Evolutionary conservation across 2,329 filamentous ascomycete species (phyloP).

Genomic region (Cercospora sp.): DNA sequence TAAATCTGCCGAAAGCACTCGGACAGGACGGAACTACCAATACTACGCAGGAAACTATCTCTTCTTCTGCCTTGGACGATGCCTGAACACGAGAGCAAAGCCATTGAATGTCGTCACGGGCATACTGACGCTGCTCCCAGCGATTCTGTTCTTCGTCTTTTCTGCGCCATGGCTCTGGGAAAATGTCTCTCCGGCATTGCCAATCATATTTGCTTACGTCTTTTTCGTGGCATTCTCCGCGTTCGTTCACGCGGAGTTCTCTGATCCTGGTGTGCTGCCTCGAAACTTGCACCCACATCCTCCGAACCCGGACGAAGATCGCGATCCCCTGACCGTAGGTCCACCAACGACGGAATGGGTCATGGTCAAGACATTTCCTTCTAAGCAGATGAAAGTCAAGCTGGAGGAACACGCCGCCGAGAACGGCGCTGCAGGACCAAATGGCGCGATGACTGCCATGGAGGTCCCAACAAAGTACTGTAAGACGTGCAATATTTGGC

Average conservation of each 20-base stretch:
- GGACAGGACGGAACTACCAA: constrained; percentile 70
- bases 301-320: constrained; percentile 67
- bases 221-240: constrained; percentile 89
- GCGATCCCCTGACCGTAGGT: constrained; percentile 74
- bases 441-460: constrained; percentile 66
- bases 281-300: constrained; percentile 89
- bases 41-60: constrained; percentile 93
- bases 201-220: constrained; percentile 87
- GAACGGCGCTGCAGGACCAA: constrained; percentile 38
- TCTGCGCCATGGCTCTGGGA: constrained; percentile 85
- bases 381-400: constrained; percentile 11
- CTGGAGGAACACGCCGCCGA: constrained; percentile 21
- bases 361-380: constrained; percentile 58
- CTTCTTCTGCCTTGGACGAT: constrained; percentile 80
- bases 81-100: constrained; percentile 78
- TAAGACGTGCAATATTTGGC: constrained; percentile 96
- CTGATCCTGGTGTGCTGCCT: constrained; percentile 90
- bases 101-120: constrained; percentile 90
- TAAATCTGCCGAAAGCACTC: not conserved
- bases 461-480: constrained; percentile 98
- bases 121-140: constrained; percentile 74
- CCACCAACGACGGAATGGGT: constrained; percentile 93
- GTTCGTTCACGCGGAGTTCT: constrained; percentile 86
- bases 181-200: constrained; percentile 82
- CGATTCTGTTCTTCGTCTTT: constrained; percentile 78